Conservation (phyloP, 176 grass and related monocot species). For the Aegilops bicornis region DNA sequence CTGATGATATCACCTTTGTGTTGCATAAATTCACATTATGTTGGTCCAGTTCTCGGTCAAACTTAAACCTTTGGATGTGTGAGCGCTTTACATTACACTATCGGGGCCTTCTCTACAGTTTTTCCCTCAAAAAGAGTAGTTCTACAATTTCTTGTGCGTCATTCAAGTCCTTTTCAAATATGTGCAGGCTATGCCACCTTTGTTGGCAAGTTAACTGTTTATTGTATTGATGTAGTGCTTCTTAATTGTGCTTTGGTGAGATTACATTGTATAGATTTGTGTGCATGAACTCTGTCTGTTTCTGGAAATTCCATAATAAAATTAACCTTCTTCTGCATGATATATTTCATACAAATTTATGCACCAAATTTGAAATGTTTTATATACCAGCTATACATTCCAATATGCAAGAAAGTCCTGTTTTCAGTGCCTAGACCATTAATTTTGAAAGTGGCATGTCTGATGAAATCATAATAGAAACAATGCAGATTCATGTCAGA, state of each 20-base stretch:
- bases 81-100: neutral
- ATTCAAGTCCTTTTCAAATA: neutral
- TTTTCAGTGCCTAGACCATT: neutral
- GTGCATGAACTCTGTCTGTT: neutral
- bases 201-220: neutral
- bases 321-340: neutral
- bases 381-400: neutral
- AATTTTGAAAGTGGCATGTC: neutral
- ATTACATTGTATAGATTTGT: neutral
- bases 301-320: neutral
- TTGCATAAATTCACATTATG: neutral
- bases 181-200: neutral
- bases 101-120: neutral
- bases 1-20: neutral
- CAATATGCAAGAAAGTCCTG: neutral
- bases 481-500: neutral
- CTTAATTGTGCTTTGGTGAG: neutral
- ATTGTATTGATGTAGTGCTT: neutral
- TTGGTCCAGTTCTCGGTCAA: neutral
- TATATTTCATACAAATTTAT: neutral
- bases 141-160: neutral
- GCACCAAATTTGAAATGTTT: neutral
- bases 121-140: neutral
- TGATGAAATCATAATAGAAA: conserved; percentile 9
- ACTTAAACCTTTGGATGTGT: neutral